Base-by-base conservation (phyloP, 768 basidiomycete genomes). In the Hydnum rufescens region DNA sequence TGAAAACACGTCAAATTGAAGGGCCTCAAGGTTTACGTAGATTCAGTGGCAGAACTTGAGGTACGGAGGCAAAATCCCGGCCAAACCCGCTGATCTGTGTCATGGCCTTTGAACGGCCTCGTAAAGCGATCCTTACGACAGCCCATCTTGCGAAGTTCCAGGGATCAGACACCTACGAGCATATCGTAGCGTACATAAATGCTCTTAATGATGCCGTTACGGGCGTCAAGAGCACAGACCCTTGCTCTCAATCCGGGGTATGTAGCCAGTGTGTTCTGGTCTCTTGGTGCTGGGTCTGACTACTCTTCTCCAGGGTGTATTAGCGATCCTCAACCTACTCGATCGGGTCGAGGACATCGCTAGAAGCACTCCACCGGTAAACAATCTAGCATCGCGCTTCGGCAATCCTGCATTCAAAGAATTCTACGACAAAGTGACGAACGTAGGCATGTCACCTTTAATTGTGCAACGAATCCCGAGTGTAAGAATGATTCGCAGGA, bases 361-460 rank as follows among this genome's bases (percentile, higher is more conserved):
- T 5, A 68, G 70, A 18, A 72, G 69, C 3, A 89, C 77, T 0
- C 95, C 93, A 1, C 80, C 92, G 0, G 78, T 92, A 18, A 82
- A 90, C 57, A 97, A 95, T 63, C 72, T 79, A 49, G 80, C 80
- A 3, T 96, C 92, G 36, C 71, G 93, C 29, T 99, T 99, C 61
- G 93, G 95, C 1, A 99, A 99, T 65, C 95, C 95, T 3, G 95
- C 95, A 0, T 99, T 99, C 65, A 71, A 82, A 59, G 76, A 76
- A 0, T 95, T 97, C 62, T 87, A 90, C 58, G 92, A 96, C 66
- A 74, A 75, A 59, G 70, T 96, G 4, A 60, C 68, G 18, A 72
- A 82, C 67, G 90, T 82, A 26, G 42, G 63, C 54, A 64, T 58
- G 56, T 28, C 28, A 3, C 32, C 18, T 29, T 43, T 26, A 23